Evolutionary conservation across 768 basidiomycete species (phyloP).

Genomic region (Pulveroboletus ravenelii): DNA sequence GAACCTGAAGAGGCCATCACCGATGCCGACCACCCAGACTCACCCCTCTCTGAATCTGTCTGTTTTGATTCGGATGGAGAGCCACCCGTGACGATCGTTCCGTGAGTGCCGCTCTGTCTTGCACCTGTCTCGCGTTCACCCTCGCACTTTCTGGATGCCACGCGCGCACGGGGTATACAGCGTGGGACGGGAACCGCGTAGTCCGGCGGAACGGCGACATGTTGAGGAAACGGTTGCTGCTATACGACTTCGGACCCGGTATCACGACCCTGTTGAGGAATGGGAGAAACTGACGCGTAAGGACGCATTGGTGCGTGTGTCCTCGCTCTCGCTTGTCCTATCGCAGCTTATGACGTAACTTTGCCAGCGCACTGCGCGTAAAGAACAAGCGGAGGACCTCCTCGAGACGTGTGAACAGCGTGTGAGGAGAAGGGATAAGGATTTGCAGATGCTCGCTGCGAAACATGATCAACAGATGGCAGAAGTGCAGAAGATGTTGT

Average conservation of each 20-base stretch:
- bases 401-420: slow-evolving; percentile 17
- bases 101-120: slow-evolving; percentile 30
- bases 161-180: slow-evolving; percentile 6
- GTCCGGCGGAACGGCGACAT: slow-evolving; percentile 31
- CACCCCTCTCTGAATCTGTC: slow-evolving; percentile 38
- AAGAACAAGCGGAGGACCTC: slow-evolving; percentile 22
- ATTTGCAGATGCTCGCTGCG: slow-evolving; percentile 31
- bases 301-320: slow-evolving; percentile 43
- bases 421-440: slow-evolving; percentile 6
- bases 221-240: slow-evolving; percentile 45
- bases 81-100: slow-evolving; percentile 26
- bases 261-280: slow-evolving; percentile 47
- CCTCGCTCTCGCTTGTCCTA: background rate
- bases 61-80: slow-evolving; percentile 43
- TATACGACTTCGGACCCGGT: slow-evolving; percentile 39
- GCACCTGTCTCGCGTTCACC: background rate
- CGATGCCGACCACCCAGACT: slow-evolving; percentile 33
- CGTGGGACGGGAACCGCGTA: slow-evolving; percentile 18
- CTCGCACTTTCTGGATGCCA: background rate
- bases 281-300: slow-evolving; percentile 45
- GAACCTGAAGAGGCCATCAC: slow-evolving; percentile 30
- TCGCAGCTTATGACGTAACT: background rate
- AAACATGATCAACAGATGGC: slow-evolving; percentile 47
- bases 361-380: slow-evolving; percentile 37
- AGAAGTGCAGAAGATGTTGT: slow-evolving; percentile 47